Conservation (phyloP, 2,329 filamentous ascomycete genomes). For the Pestalotiopsis sp. region DNA sequence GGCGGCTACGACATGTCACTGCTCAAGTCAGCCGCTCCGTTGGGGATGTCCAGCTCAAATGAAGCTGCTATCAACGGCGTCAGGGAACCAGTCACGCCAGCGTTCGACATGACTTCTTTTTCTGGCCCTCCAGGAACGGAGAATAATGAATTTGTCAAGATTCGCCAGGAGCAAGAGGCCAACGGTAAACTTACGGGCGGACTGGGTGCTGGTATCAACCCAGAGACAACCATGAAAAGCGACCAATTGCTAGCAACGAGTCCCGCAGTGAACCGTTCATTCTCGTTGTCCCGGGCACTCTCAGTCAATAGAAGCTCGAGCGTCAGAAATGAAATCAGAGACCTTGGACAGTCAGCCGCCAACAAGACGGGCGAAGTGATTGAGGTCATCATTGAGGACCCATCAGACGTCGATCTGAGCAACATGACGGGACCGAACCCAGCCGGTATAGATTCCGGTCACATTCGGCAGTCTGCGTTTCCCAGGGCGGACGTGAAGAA, state of each 20-base stretch:
- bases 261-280: conserved; percentile 32
- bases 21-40: conserved; percentile 26
- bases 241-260: conserved; percentile 47
- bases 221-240: conserved; percentile 47
- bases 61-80: conserved; percentile 24
- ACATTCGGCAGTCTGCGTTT: conserved; percentile 38
- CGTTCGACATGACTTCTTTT: conserved; percentile 47
- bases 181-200: conserved; percentile 58
- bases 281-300: conserved; percentile 43
- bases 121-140: conserved; percentile 45
- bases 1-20: conserved; percentile 32
- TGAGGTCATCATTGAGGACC: conserved; percentile 54
- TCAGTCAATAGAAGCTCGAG: conserved; percentile 23
- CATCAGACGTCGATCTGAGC: conserved; percentile 50
- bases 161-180: conserved; percentile 53
- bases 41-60: conserved; percentile 33
- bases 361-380: conserved; percentile 61
- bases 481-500: conserved; percentile 38
- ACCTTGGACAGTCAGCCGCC: conserved; percentile 57
- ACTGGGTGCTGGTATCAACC: conserved; percentile 52
- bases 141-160: conserved; percentile 44
- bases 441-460: conserved; percentile 23
- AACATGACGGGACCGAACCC: conserved; percentile 45
- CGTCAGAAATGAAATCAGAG: conserved; percentile 42
- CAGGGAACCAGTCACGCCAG: conserved; percentile 27